Conservation (phyloP, 192 early-diverging fungal genomes). For the Mortierella hygrophila region DNA sequence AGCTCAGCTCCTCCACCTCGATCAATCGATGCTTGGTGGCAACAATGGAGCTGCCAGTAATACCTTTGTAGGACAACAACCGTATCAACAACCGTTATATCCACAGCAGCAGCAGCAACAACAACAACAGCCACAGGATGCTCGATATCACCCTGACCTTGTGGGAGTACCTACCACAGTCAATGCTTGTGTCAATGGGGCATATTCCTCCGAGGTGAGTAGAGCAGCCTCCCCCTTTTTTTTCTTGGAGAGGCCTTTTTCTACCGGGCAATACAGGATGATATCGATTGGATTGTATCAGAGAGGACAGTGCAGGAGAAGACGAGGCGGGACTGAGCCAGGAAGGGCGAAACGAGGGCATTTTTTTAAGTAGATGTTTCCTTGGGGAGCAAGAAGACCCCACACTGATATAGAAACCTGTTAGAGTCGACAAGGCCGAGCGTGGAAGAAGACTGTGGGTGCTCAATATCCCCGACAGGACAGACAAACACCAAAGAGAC, state of each 20-base stretch:
- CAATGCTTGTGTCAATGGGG: not conserved
- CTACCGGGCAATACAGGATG: not conserved
- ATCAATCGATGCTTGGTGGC: slow-evolving; percentile 8
- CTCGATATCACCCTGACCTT: not conserved
- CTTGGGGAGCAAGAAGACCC: not conserved
- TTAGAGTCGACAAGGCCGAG: not conserved
- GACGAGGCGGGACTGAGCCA: not conserved
- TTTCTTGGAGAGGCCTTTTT: not conserved
- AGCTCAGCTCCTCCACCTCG: not conserved
- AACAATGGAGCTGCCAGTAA: not conserved
- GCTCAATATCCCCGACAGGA: not conserved
- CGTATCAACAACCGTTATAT: not conserved
- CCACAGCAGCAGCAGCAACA: slow-evolving; percentile 7
- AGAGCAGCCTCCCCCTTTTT: not conserved
- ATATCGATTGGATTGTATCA: not conserved
- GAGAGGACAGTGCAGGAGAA: not conserved
- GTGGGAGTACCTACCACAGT: not conserved
- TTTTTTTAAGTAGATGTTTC: not conserved
- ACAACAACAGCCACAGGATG: not conserved
- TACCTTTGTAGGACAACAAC: not conserved
- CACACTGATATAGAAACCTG: not conserved
- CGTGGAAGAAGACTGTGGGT: not conserved
- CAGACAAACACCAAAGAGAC: not conserved
- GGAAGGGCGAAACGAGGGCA: not conserved
- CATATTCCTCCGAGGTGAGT: slow-evolving; percentile 8